Evolutionary conservation across 2,329 filamentous ascomycete genomes (phyloP).

Genomic region (Rutstroemia sp.): DNA sequence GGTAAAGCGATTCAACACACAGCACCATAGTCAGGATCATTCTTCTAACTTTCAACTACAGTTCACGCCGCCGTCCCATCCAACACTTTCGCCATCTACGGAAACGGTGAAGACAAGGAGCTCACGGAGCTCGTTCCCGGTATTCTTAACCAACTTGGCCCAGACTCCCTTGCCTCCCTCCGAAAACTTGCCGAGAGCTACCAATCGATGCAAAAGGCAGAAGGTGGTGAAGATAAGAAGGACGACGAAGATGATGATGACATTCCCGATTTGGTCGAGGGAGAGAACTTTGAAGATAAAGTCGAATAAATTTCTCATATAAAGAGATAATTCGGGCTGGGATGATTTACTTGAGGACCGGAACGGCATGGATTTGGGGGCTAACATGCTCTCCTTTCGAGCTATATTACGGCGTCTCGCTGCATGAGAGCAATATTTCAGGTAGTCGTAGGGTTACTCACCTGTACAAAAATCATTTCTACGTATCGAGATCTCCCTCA

Average conservation of each 20-base stretch:
- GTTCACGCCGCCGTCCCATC: conserved; percentile 94
- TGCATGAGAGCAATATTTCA: conserved; percentile 20
- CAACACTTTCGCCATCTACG: conserved; percentile 99
- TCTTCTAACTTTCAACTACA: conserved; percentile 33
- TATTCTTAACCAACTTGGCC: conserved; percentile 98
- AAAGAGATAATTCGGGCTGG: background rate
- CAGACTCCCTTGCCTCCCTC: conserved; percentile 93
- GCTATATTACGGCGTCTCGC: conserved; percentile 16
- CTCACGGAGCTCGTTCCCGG: conserved; percentile 98
- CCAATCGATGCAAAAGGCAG: conserved; percentile 96
- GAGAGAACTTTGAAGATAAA: conserved; percentile 97
- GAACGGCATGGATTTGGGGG: conserved; percentile 17
- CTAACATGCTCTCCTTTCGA: conserved; percentile 11
- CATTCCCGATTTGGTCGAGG: conserved; percentile 93
- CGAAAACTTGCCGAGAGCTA: conserved; percentile 99
- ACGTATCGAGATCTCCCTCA: conserved; percentile 16
- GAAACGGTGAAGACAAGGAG: conserved; percentile 98
- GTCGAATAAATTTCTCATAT: conserved; percentile 33
- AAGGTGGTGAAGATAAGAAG: conserved; percentile 68
- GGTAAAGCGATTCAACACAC: conserved; percentile 43
- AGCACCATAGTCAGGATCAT: background rate
- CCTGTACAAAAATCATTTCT: conserved; percentile 28
- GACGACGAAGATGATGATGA: conserved; percentile 71
- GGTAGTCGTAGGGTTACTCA: conserved; percentile 27
- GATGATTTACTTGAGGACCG: conserved; percentile 10